Conservation (phyloP, 257 asterid species). For the Plectranthus barbatus region DNA sequence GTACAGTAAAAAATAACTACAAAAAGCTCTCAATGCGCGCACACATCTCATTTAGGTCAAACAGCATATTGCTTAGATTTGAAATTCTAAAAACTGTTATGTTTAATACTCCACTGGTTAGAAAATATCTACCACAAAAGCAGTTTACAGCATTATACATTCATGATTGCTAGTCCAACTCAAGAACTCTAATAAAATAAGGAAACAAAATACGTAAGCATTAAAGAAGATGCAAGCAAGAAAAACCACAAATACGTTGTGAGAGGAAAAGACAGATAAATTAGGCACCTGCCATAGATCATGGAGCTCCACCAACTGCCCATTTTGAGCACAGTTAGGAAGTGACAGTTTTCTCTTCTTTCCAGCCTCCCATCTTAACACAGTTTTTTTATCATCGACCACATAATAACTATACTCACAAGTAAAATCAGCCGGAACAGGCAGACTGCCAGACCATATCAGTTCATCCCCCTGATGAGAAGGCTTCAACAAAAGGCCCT, state of each 20-base stretch:
- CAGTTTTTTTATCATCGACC: slow-evolving; percentile 70
- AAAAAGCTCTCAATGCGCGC: no score
- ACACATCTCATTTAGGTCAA: no score
- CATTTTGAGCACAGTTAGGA: slow-evolving; percentile 60
- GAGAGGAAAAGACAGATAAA: background rate
- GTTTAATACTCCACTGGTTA: no score
- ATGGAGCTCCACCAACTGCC: slow-evolving; percentile 65
- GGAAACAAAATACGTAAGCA: background rate
- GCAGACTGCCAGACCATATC: slow-evolving; percentile 67
- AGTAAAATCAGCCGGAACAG: slow-evolving; percentile 47
- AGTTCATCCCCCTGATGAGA: slow-evolving; percentile 78
- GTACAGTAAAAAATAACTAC: no score
- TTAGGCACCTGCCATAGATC: slow-evolving; percentile 93
- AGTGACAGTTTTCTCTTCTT: slow-evolving; percentile 57
- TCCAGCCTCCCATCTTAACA: slow-evolving; percentile 77
- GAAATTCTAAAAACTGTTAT: no score
- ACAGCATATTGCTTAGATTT: no score
- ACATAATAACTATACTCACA: slow-evolving; percentile 83
- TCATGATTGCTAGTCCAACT: background rate
- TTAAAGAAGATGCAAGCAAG: background rate
- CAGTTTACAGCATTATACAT: no score
- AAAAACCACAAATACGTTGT: background rate
- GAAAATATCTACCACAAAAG: no score
- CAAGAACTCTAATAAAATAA: background rate
- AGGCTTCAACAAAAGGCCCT: slow-evolving; percentile 74